Conservation (phyloP, 1,284 basidiomycete species). For the Irpex sp. region DNA sequence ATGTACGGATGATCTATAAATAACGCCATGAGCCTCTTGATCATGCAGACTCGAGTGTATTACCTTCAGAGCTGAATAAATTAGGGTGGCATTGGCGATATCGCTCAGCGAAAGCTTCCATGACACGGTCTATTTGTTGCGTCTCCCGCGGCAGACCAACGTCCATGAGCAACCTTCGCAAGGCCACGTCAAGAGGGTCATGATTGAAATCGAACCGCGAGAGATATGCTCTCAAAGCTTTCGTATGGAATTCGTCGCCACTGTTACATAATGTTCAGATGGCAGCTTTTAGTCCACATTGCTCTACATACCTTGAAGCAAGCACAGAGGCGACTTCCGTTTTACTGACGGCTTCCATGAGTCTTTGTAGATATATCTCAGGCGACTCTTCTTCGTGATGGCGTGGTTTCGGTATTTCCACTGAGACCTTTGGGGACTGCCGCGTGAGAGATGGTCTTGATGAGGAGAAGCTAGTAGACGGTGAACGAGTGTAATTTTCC, state of each 20-base stretch:
- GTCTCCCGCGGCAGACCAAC: constrained; percentile 92
- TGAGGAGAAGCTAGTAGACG: constrained; percentile 36
- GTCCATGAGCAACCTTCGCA: constrained; percentile 90
- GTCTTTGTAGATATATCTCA: constrained; percentile 62
- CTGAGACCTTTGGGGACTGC: constrained; percentile 33
- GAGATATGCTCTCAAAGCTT: constrained; percentile 75
- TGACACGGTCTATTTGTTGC: constrained; percentile 97
- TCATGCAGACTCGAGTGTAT: constrained; percentile 15
- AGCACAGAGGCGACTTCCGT: constrained; percentile 76
- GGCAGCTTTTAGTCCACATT: constrained; percentile 9
- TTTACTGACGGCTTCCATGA: constrained; percentile 64
- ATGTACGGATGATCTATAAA: constrained; percentile 89
- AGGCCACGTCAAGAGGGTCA: constrained; percentile 88
- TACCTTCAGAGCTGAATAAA: constrained; percentile 78
- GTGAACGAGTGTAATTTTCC: constrained; percentile 25
- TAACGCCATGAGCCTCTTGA: constrained; percentile 1
- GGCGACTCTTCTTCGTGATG: constrained; percentile 59
- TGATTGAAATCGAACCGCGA: constrained; percentile 76
- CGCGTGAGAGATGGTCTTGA: constrained; percentile 39
- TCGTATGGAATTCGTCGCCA: constrained; percentile 66
- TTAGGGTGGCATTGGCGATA: constrained; percentile 86
- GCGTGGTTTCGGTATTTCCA: constrained; percentile 48
- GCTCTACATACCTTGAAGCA: constrained; percentile 66
- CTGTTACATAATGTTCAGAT: constrained; percentile 36
- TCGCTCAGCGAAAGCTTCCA: constrained; percentile 89